A percentile compares a stretch with the other conserved stretches of the same genome.
phyloP scores from a whole-genome alignment of 305 asterid genomes.

The Solanum hybrid region DNA sequence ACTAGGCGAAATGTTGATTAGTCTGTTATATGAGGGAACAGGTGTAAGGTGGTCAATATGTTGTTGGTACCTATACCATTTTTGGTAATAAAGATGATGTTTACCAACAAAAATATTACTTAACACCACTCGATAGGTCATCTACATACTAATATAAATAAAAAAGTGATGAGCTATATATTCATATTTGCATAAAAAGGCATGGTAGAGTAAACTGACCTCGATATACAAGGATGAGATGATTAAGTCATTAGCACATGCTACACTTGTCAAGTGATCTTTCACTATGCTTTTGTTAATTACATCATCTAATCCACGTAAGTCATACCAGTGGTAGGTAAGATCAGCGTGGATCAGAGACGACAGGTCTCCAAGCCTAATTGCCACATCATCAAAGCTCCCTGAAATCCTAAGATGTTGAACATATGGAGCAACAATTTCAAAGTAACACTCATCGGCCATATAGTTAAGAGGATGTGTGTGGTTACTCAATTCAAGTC shows the following conservation, averaged over 20 bases:
- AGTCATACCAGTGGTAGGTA: background rate
- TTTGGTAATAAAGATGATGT: too few species aligned
- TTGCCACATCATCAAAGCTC: background rate
- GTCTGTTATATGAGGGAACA: too few species aligned
- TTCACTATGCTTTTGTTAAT: background rate
- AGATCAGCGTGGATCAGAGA: background rate
- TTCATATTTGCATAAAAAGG: background rate
- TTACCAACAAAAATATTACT: background rate
- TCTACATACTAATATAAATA: background rate
- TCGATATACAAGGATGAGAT: background rate
- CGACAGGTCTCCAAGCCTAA: background rate
- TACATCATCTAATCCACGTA: background rate
- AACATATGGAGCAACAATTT: background rate
- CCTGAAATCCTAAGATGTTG: background rate
- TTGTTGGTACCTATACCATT: too few species aligned
- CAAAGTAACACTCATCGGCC: background rate
- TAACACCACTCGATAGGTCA: background rate
- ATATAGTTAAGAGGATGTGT: background rate
- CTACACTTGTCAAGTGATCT: background rate
- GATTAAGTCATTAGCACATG: background rate
- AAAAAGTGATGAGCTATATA: background rate
- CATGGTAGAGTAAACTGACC: background rate
- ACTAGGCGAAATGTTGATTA: too few species aligned
- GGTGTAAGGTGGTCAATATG: too few species aligned
- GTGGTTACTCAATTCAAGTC: background rate